A percentile compares a stretch with the other conserved stretches of the same genome.
phyloP scores from a whole-genome alignment of 805 yeast species.

The Candida odintsovae region DNA sequence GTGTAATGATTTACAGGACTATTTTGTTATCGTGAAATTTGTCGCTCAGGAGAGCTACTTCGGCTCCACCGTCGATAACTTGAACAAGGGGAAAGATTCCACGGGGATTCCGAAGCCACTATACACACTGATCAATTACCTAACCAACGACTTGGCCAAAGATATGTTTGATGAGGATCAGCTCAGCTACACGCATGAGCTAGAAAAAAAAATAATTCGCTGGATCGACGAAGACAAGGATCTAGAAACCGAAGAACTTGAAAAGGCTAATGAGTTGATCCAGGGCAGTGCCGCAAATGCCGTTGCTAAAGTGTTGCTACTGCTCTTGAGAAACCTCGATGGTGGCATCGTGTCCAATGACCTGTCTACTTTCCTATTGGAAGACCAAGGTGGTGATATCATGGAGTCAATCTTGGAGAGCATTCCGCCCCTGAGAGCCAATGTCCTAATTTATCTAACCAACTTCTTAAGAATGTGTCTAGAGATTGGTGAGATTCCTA shows the following conservation, averaged over 20 bases:
- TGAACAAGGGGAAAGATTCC: slow-evolving; percentile 17
- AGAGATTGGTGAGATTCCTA: slow-evolving; percentile 19
- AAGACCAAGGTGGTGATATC: slow-evolving; percentile 21
- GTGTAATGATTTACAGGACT: slow-evolving; percentile 26
- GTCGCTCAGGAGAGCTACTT: slow-evolving; percentile 21
- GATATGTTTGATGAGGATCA: slow-evolving; percentile 24
- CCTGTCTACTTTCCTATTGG: slow-evolving; percentile 21
- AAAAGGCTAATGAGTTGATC: slow-evolving; percentile 9
- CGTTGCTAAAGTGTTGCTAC: slow-evolving; percentile 23
- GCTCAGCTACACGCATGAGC: slow-evolving; percentile 11
- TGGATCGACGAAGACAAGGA: slow-evolving; percentile 20
- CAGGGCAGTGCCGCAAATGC: slow-evolving; percentile 20
- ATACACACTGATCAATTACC: slow-evolving; percentile 24
- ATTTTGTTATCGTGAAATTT: slow-evolving; percentile 25
- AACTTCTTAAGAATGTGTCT: slow-evolving; percentile 32
- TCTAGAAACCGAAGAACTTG: slow-evolving; percentile 11
- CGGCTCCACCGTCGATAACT: slow-evolving; percentile 27
- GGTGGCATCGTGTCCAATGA: slow-evolving; percentile 37
- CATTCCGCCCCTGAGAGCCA: slow-evolving; percentile 35
- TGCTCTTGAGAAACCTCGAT: slow-evolving; percentile 29
- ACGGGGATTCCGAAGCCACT: slow-evolving; percentile 28
- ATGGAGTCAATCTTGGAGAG: slow-evolving; percentile 31
- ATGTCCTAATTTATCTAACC: slow-evolving; percentile 33
- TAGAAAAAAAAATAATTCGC: slow-evolving; percentile 17
- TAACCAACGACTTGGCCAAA: slow-evolving; percentile 20